A percentile compares a stretch with the other conserved stretches of the same genome.
Conservation (phyloP, 805 yeast species). For the Lachancea lanzarotensis region DNA sequence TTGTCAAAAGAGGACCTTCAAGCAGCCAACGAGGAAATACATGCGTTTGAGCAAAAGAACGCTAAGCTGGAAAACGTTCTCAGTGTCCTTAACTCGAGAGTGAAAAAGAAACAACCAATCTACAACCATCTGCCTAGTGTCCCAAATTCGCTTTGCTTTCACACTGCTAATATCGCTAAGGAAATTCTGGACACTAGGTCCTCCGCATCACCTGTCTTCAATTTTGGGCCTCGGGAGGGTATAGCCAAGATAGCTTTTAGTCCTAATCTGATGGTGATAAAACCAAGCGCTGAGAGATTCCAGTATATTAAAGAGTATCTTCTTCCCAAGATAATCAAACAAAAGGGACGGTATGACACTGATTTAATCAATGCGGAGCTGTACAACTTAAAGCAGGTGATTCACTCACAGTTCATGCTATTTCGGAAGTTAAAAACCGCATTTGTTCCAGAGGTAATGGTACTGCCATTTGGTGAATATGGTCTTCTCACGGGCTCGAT, state of each 20-base stretch:
- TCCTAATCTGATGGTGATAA: conserved; percentile 48
- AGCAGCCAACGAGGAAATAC: conserved; percentile 9
- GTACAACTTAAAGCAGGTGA: conserved; percentile 16
- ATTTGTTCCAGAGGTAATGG: conserved; percentile 25
- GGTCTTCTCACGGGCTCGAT: conserved; percentile 28
- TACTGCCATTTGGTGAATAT: conserved; percentile 29
- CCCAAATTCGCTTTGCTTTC: conserved; percentile 11
- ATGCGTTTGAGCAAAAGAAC: conserved; percentile 15
- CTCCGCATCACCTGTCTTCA: conserved; percentile 21
- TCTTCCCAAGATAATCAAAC: conserved; percentile 8
- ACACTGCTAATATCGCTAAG: conserved; percentile 21
- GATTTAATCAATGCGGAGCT: conserved; percentile 12
- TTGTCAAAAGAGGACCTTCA: conserved; percentile 18
- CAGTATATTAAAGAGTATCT: conserved; percentile 11
- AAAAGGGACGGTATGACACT: conserved; percentile 9
- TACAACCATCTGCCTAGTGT: conserved; percentile 34
- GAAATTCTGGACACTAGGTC: conserved; percentile 25
- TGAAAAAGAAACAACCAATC: conserved; percentile 13
- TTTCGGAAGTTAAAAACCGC: conserved; percentile 23
- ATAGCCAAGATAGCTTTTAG: conserved; percentile 21
- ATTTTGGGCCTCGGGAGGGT: conserved; percentile 9
- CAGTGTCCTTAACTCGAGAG: conserved; percentile 10
- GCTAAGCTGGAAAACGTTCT: conserved; percentile 18
- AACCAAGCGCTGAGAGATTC: conserved; percentile 34
- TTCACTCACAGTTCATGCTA: conserved; percentile 25